Conservation (phyloP, 768 basidiomycete species). For the Boletales sp. region DNA sequence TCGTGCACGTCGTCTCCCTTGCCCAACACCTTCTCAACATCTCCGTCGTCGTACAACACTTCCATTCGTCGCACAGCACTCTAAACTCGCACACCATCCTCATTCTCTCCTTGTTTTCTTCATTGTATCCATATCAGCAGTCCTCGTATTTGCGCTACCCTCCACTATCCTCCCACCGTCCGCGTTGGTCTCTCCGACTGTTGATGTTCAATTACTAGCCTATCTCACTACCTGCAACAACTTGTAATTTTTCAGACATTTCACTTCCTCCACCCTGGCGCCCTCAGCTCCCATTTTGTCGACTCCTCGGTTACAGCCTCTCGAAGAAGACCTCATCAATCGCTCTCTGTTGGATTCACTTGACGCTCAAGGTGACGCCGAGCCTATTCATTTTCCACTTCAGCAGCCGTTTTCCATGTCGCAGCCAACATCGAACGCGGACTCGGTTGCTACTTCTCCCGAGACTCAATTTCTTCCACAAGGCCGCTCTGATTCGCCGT, state of each 20-base stretch:
- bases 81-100: constrained; percentile 22
- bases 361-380: constrained; percentile 80
- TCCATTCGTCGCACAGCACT: constrained; percentile 27
- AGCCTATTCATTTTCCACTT: constrained; percentile 43
- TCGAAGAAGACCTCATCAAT: constrained; percentile 78
- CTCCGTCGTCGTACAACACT: constrained; percentile 26
- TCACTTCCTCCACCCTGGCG: constrained; percentile 47
- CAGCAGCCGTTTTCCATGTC: constrained; percentile 41
- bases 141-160: constrained; percentile 33
- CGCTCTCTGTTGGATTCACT: constrained; percentile 79
- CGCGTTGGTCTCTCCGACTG: constrained; percentile 34
- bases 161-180: constrained; percentile 27
- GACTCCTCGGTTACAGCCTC: constrained; percentile 33
- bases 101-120: constrained; percentile 25
- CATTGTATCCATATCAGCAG: constrained; percentile 45
- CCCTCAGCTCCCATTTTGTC: constrained; percentile 36
- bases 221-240: constrained; percentile 24
- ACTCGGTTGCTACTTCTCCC: constrained; percentile 48
- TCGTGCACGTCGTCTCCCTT: constrained; percentile 42
- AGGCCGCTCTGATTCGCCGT: constrained; percentile 52
- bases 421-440: constrained; percentile 49
- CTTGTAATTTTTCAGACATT: constrained; percentile 26
- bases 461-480: constrained; percentile 50
- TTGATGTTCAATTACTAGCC: constrained; percentile 40
- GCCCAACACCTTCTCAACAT: constrained; percentile 15